Evolutionary conservation across 768 basidiomycete genomes (phyloP).

Genomic region (Piloderma croceum): DNA sequence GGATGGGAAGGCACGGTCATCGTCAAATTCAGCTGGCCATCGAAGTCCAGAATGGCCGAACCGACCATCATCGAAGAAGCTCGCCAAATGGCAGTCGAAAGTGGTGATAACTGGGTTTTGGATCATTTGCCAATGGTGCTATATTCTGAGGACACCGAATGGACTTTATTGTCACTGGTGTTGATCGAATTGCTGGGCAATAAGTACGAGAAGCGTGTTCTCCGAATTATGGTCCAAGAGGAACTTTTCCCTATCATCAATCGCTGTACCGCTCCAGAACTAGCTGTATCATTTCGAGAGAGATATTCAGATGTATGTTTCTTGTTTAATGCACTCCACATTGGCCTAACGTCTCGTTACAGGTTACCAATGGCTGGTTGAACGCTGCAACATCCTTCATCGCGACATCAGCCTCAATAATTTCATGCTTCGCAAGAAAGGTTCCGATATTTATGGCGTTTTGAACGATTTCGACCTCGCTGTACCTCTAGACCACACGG

Average conservation of each 20-base stretch:
- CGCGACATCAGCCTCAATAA: constrained; percentile 28
- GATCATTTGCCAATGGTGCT: constrained; percentile 4
- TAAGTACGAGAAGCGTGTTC: constrained; percentile 2
- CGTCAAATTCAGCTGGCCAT: constrained; percentile 9
- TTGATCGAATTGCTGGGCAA: not conserved
- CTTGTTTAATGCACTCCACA: no score
- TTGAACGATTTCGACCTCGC: constrained; percentile 25
- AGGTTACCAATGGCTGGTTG: constrained; percentile 11
- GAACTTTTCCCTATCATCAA: not conserved
- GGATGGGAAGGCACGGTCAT: constrained; percentile 1
- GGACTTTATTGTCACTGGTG: no score
- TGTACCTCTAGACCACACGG: not conserved
- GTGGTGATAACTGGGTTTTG: not conserved
- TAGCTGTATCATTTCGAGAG: no score
- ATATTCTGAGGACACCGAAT: not conserved
- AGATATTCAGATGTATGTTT: no score
- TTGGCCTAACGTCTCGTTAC: no score
- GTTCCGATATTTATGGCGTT: constrained; percentile 15
- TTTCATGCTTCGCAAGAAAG: constrained; percentile 21
- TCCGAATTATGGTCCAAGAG: not conserved
- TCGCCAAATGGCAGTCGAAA: not conserved
- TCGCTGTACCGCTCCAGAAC: no score
- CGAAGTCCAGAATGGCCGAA: constrained; percentile 2
- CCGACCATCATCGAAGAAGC: not conserved
- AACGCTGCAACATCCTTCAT: constrained; percentile 19